These are phyloP conservation scores for Calvatia gigantea DNA, from an alignment of 768 basidiomycete species.

Conservation along the genomic window DNA sequence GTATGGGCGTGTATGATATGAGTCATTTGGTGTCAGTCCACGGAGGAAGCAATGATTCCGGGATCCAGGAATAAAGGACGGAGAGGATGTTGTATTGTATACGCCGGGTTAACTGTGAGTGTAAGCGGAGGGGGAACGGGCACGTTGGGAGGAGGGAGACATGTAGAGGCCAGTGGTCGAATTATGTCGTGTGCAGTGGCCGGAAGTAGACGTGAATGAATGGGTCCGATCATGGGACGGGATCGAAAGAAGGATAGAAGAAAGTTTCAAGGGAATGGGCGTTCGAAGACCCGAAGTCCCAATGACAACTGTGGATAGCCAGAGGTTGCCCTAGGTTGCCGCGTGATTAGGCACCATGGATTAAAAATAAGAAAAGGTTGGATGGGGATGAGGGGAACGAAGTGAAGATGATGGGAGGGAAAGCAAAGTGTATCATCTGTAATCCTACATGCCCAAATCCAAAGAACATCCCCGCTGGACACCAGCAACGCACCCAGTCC, in stretches of 20 bases:
- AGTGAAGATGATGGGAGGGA: conserved; percentile 68
- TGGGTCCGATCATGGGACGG: conserved; percentile 57
- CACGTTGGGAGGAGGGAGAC: conserved; percentile 39
- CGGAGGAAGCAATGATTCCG: too few species aligned
- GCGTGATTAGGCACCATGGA: conserved; percentile 55
- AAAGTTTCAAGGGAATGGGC: too few species aligned
- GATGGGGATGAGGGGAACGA: conserved; percentile 55
- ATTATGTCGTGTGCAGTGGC: conserved; percentile 54
- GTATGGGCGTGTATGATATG: conserved; percentile 16
- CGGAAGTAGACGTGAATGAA: conserved; percentile 51
- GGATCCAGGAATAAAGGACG: neutral
- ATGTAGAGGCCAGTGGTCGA: conserved; percentile 56
- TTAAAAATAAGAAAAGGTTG: conserved; percentile 52
- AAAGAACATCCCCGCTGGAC: too few species aligned
- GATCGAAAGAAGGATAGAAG: conserved; percentile 55
- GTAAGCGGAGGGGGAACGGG: conserved; percentile 24
- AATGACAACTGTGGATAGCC: conserved; percentile 46
- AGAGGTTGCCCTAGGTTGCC: conserved; percentile 53
- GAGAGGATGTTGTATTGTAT: neutral
- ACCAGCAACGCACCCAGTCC: too few species aligned
- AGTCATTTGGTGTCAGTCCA: neutral
- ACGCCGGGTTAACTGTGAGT: neutral
- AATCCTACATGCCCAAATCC: too few species aligned
- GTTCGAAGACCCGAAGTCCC: conserved; percentile 45
- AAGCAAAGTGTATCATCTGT: conserved; percentile 55